Evolutionary conservation across 2,329 filamentous ascomycete species (phyloP), one percentile per base, ranked within the genome.

Genomic region (Sporothrix humicola): DNA sequence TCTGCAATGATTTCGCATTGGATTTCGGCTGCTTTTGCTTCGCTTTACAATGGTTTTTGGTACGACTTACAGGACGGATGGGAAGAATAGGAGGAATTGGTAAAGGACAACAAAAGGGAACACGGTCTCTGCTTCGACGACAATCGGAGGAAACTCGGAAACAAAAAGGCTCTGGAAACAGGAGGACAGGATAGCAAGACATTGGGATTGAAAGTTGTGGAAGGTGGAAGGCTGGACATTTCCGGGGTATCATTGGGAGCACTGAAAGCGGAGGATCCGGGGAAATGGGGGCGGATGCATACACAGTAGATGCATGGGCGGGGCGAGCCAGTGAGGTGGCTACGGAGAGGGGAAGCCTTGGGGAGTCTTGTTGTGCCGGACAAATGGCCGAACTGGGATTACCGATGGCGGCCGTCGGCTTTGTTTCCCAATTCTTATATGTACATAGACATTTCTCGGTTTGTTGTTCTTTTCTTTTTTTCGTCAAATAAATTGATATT

Each of bases 171-270:
- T 37, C 7, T 37, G 12, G 17, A n/a, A 20, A 9, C n/a, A 20
- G 9, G 8, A n/a, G 31, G 13, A 15, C 37, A 7, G 3, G 58
- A n/a, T 7, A 2, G 54, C 20, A n/a, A 37, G 15, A 12, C 8
- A 4, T 20, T 10, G 68, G 59, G 20, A 37, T 37, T 37, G 31
- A 37, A 37, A 2, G 31, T 37, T 2, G 31, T 37, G 31, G 31
- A 37, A 37, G 31, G 31, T 37, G 31, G 59, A 44, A 63, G 15
- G 31, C 31, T 37, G 31, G 31, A 37, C 31, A 63, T 63, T 63
- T 31, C 59, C 59, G 59, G 59, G 31, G 59, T 8, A 63, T 31
- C 31, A 44, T 20, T 44, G 59, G 66, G n/a, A 42, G 69, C 56
- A 44, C 12, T 44, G 59, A 50, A 31, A 42, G 69, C 56, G 54